Base-by-base conservation (phyloP, 257 asterid genomes). In the Solanum rostratum region DNA sequence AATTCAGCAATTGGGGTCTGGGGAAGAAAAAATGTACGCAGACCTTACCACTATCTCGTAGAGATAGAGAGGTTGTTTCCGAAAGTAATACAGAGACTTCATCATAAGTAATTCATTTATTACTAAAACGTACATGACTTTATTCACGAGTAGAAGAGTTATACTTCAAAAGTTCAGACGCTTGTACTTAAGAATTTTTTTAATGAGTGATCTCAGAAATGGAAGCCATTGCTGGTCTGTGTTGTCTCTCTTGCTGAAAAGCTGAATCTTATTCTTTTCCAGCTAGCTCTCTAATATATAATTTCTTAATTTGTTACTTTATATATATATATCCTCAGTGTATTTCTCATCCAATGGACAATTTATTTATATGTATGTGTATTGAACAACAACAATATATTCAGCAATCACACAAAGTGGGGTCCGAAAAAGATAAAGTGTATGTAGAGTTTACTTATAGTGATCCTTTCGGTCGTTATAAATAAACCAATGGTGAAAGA, bases 231-330 rank as follows among this genome's bases (percentile, higher is more conserved):
- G 86, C 86, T 86, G 81, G 90, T 88, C 83, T 54, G 80, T 80
- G 84, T 85, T 73, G 76, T 74, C 86, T 86, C 87, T 70, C 74
- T 39, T 53, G 83, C 84, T 87, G 85, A 88, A 90, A 89, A 91
- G 93, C 89, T 89, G 87, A 85, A 52, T 84, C n/a, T 80, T 19
- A 41, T 12, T 79, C 54, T 78, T 83, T 80, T 87, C 89, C 85
- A 83, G 68, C 86, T 80, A 89, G 82, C 84, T 76, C 54, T 52
- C 82, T 22, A 69, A 27, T 76, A 41, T 29, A 46, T 10, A 19
- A 68, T 37, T 65, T 68, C 78, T 37, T 68, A 18, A 69, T 37
- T 33, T 69, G 18, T 69, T 37, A 66, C 50, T 69, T 69, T 69
- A 63, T 2, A 62, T 65, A 7, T 66, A 3, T 15, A 30, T 0